Evolutionary conservation across 202 grass and related monocot species (phyloP).

Genomic region (Tripidium arundinaceum): DNA sequence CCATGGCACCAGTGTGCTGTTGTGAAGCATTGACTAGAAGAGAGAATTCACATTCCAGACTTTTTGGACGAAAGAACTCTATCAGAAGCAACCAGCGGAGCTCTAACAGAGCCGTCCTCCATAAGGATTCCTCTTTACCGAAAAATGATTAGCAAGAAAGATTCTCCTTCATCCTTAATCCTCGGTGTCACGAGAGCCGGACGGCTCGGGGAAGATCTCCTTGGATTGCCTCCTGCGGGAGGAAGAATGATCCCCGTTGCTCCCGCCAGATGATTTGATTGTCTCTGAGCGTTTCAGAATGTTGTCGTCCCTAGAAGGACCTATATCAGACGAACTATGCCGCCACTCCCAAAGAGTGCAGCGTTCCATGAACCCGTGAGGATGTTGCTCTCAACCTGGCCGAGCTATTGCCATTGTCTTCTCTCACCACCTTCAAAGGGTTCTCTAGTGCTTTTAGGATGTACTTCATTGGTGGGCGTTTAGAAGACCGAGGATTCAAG

Average conservation of each 20-base stretch:
- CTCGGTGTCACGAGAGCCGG: constrained; percentile 61
- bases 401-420: constrained; percentile 72
- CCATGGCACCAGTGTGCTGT: constrained; percentile 22
- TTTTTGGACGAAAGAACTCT: constrained; percentile 20
- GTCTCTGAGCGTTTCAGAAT: constrained; percentile 68
- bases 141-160: constrained; percentile 36
- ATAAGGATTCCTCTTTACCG: neutral
- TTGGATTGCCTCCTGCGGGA: constrained; percentile 69
- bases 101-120: neutral
- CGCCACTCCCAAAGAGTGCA: constrained; percentile 87
- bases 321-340: constrained; percentile 74
- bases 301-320: constrained; percentile 59
- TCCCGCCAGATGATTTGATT: constrained; percentile 65
- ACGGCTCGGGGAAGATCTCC: constrained; percentile 88
- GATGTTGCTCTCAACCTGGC: constrained; percentile 79
- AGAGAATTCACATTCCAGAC: constrained; percentile 17
- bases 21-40: constrained; percentile 19
- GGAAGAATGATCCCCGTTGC: constrained; percentile 79
- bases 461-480: constrained; percentile 73
- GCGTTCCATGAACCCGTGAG: constrained; percentile 91
- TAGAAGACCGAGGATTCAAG: constrained; percentile 82
- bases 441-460: constrained; percentile 94
- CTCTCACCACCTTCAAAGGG: constrained; percentile 89
- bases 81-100: constrained; percentile 13
- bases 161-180: constrained; percentile 48